A percentile compares a stretch with the other conserved stretches of the same genome.
phyloP scores from a whole-genome alignment of 1,284 basidiomycete species.

The Ceratorhiza oryzae-sativae region DNA sequence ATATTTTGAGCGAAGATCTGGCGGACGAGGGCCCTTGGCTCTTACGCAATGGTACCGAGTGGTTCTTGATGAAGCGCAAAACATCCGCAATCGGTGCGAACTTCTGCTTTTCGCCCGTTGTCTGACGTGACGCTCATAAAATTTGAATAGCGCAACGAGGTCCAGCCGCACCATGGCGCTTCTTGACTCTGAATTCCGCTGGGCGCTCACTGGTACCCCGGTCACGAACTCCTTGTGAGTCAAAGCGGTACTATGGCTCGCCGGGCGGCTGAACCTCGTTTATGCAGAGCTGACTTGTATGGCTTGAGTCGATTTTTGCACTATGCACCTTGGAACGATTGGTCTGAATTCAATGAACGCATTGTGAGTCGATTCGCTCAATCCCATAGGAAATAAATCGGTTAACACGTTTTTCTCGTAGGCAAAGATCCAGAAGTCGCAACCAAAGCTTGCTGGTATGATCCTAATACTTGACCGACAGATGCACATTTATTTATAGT shows the following conservation, averaged over 20 bases:
- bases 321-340: slow-evolving; percentile 73
- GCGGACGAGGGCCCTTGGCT: slow-evolving; percentile 57
- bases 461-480: background rate
- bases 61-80: slow-evolving; percentile 73
- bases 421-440: slow-evolving; percentile 61
- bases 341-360: slow-evolving; percentile 63
- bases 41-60: slow-evolving; percentile 65
- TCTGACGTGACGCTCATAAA: slow-evolving; percentile 14
- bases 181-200: slow-evolving; percentile 66
- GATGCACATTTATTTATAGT: background rate
- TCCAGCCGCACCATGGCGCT: slow-evolving; percentile 65
- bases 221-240: slow-evolving; percentile 70
- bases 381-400: too few species aligned
- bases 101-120: background rate
- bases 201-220: slow-evolving; percentile 76
- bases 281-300: slow-evolving; percentile 67
- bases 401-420: background rate
- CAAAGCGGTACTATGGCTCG: background rate
- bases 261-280: background rate
- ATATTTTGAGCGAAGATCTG: slow-evolving; percentile 44
- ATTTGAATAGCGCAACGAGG: slow-evolving; percentile 60
- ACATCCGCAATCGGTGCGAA: slow-evolving; percentile 65
- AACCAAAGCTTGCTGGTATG: slow-evolving; percentile 64
- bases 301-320: slow-evolving; percentile 59
- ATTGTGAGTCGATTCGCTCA: slow-evolving; percentile 54